Evolutionary conservation across 192 early-diverging fungal genomes (phyloP).

Genomic region (Coemansia sp.): DNA sequence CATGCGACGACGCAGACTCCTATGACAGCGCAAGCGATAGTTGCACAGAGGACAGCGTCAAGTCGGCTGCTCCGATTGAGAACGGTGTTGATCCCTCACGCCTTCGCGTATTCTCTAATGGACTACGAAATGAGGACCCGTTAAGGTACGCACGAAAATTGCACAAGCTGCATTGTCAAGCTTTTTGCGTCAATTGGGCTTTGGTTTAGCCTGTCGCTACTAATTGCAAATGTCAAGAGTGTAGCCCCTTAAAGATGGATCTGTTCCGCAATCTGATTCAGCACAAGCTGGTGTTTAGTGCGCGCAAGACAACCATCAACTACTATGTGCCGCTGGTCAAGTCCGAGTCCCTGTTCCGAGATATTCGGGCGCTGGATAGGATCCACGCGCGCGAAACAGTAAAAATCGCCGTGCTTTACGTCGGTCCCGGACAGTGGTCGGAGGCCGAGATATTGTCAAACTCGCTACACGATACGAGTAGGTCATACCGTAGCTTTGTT

Average conservation of each 20-base stretch:
- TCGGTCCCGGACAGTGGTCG: conserved; percentile 88
- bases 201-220: neutral
- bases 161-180: neutral
- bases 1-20: neutral
- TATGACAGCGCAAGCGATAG: neutral
- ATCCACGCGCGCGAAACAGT: conserved; percentile 70
- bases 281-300: conserved; percentile 22
- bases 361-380: conserved; percentile 37
- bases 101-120: neutral
- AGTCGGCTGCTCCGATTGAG: neutral
- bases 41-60: neutral
- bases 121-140: neutral
- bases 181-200: neutral
- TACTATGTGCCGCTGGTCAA: conserved; percentile 30
- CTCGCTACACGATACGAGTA: conserved; percentile 61
- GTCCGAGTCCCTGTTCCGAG: conserved; percentile 32
- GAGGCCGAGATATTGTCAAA: conserved; percentile 88
- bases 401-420: conserved; percentile 92
- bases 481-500: conserved; percentile 84
- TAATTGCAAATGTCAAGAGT: neutral
- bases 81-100: neutral
- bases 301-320: conserved; percentile 5
- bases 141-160: conserved; percentile 3
- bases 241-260: conserved; percentile 40
- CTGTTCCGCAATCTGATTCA: conserved; percentile 31